These are phyloP conservation scores for Kodamaea neixiangensis DNA, from an alignment of 805 yeast genomes.

Conservation along the genomic window DNA sequence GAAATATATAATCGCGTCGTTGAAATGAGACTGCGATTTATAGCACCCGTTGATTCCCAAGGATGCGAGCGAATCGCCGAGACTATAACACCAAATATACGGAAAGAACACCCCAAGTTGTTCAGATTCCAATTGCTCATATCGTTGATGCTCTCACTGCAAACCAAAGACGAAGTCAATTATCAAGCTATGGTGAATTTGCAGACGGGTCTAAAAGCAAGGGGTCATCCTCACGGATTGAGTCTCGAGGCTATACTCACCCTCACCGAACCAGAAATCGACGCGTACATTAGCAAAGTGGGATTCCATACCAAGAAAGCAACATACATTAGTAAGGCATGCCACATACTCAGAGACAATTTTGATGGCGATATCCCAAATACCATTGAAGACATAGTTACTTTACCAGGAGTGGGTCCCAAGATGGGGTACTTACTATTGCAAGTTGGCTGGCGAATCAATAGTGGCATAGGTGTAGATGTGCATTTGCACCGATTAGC, in stretches of 20 bases:
- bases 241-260: constrained; percentile 54
- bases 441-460: constrained; percentile 80
- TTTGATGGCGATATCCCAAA: constrained; percentile 73
- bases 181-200: constrained; percentile 67
- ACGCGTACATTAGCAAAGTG: constrained; percentile 68
- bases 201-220: constrained; percentile 46
- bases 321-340: constrained; percentile 60
- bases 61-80: constrained; percentile 73
- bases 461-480: constrained; percentile 89
- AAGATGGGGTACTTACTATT: constrained; percentile 86
- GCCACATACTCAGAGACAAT: constrained; percentile 49
- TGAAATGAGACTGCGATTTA: constrained; percentile 61
- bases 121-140: constrained; percentile 74
- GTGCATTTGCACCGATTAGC: constrained; percentile 84
- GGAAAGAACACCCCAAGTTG: constrained; percentile 32
- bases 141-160: constrained; percentile 85
- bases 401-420: constrained; percentile 92
- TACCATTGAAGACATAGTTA: constrained; percentile 60
- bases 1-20: constrained; percentile 61
- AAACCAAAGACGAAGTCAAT: constrained; percentile 88
- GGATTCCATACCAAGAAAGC: constrained; percentile 90
- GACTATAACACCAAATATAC: constrained; percentile 39
- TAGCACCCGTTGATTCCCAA: constrained; percentile 86
- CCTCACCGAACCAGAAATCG: constrained; percentile 58
- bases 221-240: constrained; percentile 50